These are phyloP conservation scores for Mortierella sp. DNA, from an alignment of 371 early-diverging fungal species.

Conservation along the genomic window DNA sequence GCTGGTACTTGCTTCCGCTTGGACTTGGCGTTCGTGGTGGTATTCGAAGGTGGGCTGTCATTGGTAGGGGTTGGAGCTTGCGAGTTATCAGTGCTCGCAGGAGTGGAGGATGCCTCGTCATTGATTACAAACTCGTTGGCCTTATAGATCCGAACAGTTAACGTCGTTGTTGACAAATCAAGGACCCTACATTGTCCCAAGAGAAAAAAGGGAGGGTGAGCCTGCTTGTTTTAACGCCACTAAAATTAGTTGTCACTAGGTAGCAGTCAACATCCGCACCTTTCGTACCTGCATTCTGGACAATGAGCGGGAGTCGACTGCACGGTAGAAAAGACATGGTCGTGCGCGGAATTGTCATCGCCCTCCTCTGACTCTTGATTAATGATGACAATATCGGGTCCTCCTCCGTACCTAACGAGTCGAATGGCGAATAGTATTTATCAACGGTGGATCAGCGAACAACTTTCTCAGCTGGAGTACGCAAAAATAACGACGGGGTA, in stretches of 20 bases:
- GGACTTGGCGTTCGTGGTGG: not conserved
- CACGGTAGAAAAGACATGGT: not conserved
- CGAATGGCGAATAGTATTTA: not conserved
- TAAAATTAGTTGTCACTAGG: not conserved
- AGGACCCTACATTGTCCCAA: conserved; percentile 25
- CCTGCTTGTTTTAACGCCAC: not conserved
- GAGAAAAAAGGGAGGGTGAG: not conserved
- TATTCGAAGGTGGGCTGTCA: not conserved
- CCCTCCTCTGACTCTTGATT: not conserved
- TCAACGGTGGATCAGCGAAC: not conserved
- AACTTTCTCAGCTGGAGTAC: not conserved
- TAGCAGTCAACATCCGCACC: conserved; percentile 10
- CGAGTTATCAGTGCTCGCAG: not conserved
- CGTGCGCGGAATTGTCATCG: not conserved
- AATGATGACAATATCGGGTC: conserved; percentile 23
- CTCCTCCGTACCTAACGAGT: conserved; percentile 34
- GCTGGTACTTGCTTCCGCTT: conserved; percentile 24
- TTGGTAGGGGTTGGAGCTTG: not conserved
- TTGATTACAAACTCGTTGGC: conserved; percentile 2
- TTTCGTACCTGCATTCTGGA: conserved; percentile 28
- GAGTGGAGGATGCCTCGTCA: not conserved
- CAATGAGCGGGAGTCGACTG: conserved; percentile 24
- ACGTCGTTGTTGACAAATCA: conserved; percentile 25
- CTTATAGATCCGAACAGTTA: conserved; percentile 30
- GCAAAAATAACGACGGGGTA: not conserved